Percentiles rank a stretch among this genome's conserved stretches.
Evolutionary conservation across 2,329 filamentous ascomycete genomes (phyloP).

Genomic region (Colletotrichum aenigma): DNA sequence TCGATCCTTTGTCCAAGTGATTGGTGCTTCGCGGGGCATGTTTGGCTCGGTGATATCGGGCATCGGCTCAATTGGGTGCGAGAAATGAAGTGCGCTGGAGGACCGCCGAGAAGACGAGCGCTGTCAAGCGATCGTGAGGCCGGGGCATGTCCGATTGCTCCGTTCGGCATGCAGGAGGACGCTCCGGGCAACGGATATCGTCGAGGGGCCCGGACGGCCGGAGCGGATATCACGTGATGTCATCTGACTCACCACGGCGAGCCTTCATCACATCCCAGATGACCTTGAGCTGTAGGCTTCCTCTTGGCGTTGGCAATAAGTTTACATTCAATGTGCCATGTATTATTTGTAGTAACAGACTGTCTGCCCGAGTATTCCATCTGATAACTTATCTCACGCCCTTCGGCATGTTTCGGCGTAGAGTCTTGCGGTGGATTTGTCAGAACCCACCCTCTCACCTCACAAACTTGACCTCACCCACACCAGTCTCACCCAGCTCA

Average conservation of each 20-base stretch:
- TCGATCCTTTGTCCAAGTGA: neutral
- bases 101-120: neutral
- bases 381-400: neutral
- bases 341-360: neutral
- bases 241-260: neutral
- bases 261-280: neutral
- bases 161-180: neutral
- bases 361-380: neutral
- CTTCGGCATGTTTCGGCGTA: conserved; percentile 3
- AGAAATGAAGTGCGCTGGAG: neutral
- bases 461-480: neutral
- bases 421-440: conserved; percentile 9
- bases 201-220: neutral
- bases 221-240: neutral
- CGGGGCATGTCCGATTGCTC: neutral
- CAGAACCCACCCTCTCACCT: neutral
- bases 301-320: neutral
- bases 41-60: neutral
- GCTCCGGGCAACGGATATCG: neutral
- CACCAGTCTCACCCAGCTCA: neutral
- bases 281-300: rapidly evolving
- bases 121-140: neutral
- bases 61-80: neutral
- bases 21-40: neutral
- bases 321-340: neutral